Evolutionary conservation across 768 basidiomycete genomes (phyloP), one percentile per base, ranked within the genome.

Genomic region (Amanita inopinata): DNA sequence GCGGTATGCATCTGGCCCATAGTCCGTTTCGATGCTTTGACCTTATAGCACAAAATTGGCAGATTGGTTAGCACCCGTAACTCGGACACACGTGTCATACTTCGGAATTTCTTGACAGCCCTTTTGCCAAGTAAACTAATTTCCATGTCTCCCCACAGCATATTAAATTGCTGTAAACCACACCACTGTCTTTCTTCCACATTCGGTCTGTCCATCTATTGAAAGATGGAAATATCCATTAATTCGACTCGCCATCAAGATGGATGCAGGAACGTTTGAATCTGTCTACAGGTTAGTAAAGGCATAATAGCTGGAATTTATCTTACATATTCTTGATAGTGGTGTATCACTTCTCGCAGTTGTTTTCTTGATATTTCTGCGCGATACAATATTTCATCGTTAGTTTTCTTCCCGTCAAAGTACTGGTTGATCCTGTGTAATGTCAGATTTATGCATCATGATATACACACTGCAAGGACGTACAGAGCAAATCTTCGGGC

Each of bases 351-450:
- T 52, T 83, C 81, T 11, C 89, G 73, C 46, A 98, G 65, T 51
- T 93, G 84, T 54, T 81, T 86, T 53, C 85, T 73, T 28, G 82
- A 75, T 45, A 97, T 83, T 40, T 85, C 85, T 0, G 91, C 88
- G 28, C 83, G 71, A 57, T 81, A 89, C n/a, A 93, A 68, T 45
- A 97, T 93, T 60, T 97, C 93, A 50, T 96, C 91, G 47, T 92
- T 86, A 0, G 88, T 88, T 39, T 73, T 80, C 59, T 82, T 86
- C 9, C 94, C 94, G 52, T 98, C 90, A 53, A 97, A 91, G 56
- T 90, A 96, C 52, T 88, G 86, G 46, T 88, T 84, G 39, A 94
- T 86, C 47, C 91, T 93, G 56, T 0, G 2, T 25, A 3, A 15
- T 4, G 33, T 28, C 1, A 45, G 19, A 38, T 38, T 17, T 25